Base-by-base conservation (phyloP, 129 eudicot species). In the Centella asiatica region DNA sequence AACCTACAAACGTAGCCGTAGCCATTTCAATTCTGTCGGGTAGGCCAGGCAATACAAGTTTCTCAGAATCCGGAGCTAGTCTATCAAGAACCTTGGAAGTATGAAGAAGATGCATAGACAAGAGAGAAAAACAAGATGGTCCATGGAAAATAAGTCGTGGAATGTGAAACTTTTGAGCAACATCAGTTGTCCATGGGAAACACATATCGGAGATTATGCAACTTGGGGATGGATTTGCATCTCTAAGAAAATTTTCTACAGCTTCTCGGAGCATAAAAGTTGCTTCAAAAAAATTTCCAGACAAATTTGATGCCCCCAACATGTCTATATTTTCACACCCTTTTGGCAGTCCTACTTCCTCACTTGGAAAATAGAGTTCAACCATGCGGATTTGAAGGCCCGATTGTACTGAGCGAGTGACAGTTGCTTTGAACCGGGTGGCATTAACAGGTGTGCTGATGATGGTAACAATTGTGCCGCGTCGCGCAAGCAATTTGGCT, bases 1-100 rank as follows among this genome's bases (percentile, higher is more conserved):
- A 0, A 4, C 80, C 72, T 5, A 28, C 33, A 0, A 73, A n/a
- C 63, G 78, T 81, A 42, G 69, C 49, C 56, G 65, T 67, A 19
- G 82, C 84, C 13, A 84, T 37, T 48, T 84, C 84, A n/a, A 87
- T 69, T 4, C 25, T 69, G 42, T 84, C 72, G 4, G 89, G 93
- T 37, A 84, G 4, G 6, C 78, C 74, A 0, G 96, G 96, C 60
- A 85, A 72, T 15, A 75, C 57, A 70, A 85, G 74, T 13, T 70
- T 44, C 48, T 78, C 66, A 0, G 81, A 44, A 13, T 75, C 80
- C 6, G 82, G 74, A 0, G 40, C 60, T 0, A 66, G 68, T 2
- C 69, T 57, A 1, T 68, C 50, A 44, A 64, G 47, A 42, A 69
- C 65, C 12, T 39, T 51, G 10, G 72, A 49, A n/a, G 6, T 26